Evolutionary conservation across 179 eudicot species (phyloP).

Genomic region (Gypsophila paniculata): DNA sequence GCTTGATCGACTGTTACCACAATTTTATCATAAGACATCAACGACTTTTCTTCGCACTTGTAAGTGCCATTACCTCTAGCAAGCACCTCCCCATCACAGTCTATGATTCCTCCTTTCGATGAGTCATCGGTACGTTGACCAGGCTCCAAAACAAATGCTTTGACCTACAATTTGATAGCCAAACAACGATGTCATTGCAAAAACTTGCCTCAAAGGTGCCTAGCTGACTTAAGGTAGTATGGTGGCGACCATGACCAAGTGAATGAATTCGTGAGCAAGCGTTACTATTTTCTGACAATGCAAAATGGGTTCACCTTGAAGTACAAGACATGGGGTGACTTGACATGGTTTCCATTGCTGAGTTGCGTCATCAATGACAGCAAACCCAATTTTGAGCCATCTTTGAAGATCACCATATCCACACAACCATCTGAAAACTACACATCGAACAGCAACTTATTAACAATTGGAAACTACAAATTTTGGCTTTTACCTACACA

Average conservation of each 20-base stretch:
- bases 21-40: conserved; percentile 66
- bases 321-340: conserved; percentile 70
- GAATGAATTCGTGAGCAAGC: no score
- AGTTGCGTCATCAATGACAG: conserved; percentile 53
- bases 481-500: no score
- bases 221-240: background rate
- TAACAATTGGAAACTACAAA: background rate
- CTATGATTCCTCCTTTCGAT: conserved; percentile 75
- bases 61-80: conserved; percentile 82
- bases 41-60: conserved; percentile 44
- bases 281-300: background rate
- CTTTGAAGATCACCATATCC: conserved; percentile 63
- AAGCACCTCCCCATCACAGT: conserved; percentile 85
- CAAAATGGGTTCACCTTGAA: conserved; percentile 58
- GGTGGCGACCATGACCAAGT: background rate
- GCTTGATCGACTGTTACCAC: conserved; percentile 69
- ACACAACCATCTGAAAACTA: conserved; percentile 94
- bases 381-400: conserved; percentile 62
- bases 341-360: conserved; percentile 66
- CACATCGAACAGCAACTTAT: conserved; percentile 24
- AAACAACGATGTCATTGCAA: background rate
- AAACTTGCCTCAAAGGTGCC: background rate
- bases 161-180: conserved; percentile 47
- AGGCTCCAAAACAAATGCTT: conserved; percentile 77
- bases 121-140: conserved; percentile 54